Evolutionary conservation across 73 alveolate species (phyloP).

Genomic region (Uronychia setigera): DNA sequence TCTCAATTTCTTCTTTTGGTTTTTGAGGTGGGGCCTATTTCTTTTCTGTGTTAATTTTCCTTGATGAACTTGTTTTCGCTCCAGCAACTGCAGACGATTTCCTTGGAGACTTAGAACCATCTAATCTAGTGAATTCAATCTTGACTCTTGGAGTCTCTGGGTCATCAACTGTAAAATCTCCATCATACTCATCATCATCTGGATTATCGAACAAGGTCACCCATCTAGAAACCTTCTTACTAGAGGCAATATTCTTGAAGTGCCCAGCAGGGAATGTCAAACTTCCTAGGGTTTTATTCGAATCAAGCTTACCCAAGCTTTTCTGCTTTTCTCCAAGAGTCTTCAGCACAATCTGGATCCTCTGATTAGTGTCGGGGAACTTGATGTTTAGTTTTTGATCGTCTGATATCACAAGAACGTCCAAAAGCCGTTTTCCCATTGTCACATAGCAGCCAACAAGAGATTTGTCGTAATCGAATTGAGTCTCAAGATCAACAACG

Average conservation of each 20-base stretch:
- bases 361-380: constrained; percentile 16
- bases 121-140: constrained; percentile 9
- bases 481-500: constrained; percentile 19
- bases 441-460: constrained; percentile 50
- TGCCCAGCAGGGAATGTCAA: background rate
- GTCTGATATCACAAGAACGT: constrained; percentile 46
- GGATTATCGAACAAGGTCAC: constrained; percentile 39
- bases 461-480: constrained; percentile 21
- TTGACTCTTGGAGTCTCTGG: constrained; percentile 19
- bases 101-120: background rate
- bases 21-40: background rate
- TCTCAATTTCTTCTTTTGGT: background rate
- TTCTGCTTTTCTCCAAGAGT: constrained; percentile 55
- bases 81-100: background rate
- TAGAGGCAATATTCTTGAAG: background rate
- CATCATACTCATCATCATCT: constrained; percentile 50
- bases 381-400: constrained; percentile 33
- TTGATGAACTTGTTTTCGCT: background rate
- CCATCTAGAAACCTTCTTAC: constrained; percentile 7
- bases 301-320: constrained; percentile 24
- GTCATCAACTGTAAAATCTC: constrained; percentile 28
- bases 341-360: constrained; percentile 42
- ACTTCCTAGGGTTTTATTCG: background rate
- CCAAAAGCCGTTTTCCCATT: constrained; percentile 51
- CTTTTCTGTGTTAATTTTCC: background rate